These are phyloP conservation scores for Cylindrotheca fusiformis DNA, from an alignment of 108 stramenopile genomes.

Conservation along the genomic window DNA sequence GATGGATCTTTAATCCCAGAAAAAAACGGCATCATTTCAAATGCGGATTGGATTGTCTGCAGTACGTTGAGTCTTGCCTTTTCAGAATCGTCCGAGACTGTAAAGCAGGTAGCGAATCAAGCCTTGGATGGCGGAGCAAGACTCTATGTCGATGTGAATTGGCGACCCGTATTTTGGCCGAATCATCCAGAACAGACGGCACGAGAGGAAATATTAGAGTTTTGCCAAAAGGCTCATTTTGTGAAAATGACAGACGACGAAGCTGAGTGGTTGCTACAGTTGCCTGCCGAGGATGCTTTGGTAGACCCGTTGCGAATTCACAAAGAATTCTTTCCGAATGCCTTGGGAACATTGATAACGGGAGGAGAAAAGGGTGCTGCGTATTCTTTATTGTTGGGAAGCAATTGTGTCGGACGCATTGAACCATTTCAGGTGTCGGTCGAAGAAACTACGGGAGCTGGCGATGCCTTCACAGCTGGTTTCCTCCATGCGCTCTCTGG, in stretches of 20 bases:
- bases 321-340: neutral
- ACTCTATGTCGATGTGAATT: slow-evolving; percentile 17
- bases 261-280: slow-evolving; percentile 14
- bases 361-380: slow-evolving; percentile 18
- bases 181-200: neutral
- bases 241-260: slow-evolving; percentile 22
- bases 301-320: slow-evolving; percentile 5
- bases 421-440: slow-evolving; percentile 11
- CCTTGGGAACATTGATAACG: slow-evolving; percentile 5
- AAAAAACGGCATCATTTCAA: neutral
- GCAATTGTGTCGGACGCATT: neutral
- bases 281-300: slow-evolving; percentile 6
- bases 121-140: neutral
- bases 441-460: slow-evolving; percentile 13
- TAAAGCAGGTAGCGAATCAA: neutral
- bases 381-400: slow-evolving; percentile 6
- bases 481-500: slow-evolving; percentile 4
- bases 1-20: neutral
- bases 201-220: neutral
- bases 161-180: slow-evolving; percentile 23
- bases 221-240: slow-evolving; percentile 4
- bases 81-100: neutral
- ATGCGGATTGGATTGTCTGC: slow-evolving; percentile 7
- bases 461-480: slow-evolving; percentile 22
- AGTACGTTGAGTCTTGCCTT: slow-evolving; percentile 18